phyloP scores from a whole-genome alignment of 495 filamentous ascomycete species.

The Lasiosphaeria miniovina region DNA sequence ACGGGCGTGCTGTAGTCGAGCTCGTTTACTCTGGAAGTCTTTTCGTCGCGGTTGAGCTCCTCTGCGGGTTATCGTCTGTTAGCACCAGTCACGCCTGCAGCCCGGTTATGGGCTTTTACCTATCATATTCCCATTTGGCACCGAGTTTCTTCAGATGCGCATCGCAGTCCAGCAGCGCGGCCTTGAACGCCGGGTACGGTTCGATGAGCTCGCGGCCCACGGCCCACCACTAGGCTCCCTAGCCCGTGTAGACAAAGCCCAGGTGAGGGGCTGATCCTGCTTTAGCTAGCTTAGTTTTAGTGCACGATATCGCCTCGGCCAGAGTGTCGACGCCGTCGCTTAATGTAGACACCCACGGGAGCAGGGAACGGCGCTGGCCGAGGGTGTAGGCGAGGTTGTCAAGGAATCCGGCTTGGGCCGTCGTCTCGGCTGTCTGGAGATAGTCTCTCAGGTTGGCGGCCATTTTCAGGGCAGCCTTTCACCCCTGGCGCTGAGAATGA shows the following conservation, averaged over 20 bases:
- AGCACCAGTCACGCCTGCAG: too few species aligned
- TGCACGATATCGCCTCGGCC: slow-evolving; percentile 19
- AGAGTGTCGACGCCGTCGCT: slow-evolving; percentile 15
- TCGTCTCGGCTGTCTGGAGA: slow-evolving; percentile 1
- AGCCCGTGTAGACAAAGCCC: slow-evolving; percentile 42
- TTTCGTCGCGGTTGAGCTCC: slow-evolving; percentile 27
- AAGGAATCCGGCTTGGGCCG: slow-evolving; percentile 23
- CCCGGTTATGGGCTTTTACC: slow-evolving; percentile 8
- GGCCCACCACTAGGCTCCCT: slow-evolving; percentile 52
- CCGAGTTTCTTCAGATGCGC: slow-evolving; percentile 32
- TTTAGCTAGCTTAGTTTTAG: slow-evolving; percentile 19
- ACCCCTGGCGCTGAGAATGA: slow-evolving; percentile 38
- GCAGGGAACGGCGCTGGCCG: slow-evolving; percentile 26
- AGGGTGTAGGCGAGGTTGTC: slow-evolving; percentile 36
- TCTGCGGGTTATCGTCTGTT: slow-evolving; percentile 10
- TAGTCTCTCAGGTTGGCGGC: slow-evolving; percentile 25
- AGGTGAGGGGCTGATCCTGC: slow-evolving; percentile 10
- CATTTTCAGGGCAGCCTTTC: slow-evolving; percentile 33
- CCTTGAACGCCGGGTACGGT: slow-evolving; percentile 30
- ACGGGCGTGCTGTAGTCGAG: slow-evolving; percentile 40
- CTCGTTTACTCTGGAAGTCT: slow-evolving; percentile 24
- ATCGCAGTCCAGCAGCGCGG: slow-evolving; percentile 28
- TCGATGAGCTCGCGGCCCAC: slow-evolving; percentile 52
- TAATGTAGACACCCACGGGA: slow-evolving; percentile 26
- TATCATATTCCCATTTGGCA: slow-evolving; percentile 24